Base-by-base conservation (phyloP, 1,284 basidiomycete species). In the Fomes fomentarius region DNA sequence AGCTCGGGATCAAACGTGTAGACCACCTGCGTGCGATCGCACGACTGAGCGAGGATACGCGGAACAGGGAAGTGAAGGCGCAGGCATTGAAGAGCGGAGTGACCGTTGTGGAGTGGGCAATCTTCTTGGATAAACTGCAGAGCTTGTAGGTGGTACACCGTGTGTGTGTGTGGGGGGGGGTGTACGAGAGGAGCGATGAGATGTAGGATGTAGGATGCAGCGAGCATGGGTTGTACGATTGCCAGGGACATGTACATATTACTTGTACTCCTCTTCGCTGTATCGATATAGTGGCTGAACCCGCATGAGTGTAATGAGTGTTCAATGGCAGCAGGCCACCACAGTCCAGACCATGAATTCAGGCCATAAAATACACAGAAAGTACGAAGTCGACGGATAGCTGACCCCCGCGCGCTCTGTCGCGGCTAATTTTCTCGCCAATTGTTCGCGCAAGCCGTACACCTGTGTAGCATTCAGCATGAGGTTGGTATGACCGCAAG, bases 51-150 rank as follows among this genome's bases (percentile, higher is more conserved):
- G 84, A 85, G 49, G 82, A 81, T 57, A 88, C 83, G 25, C 69
- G 87, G 57, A 80, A 89, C 66, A 69, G 79, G 52, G 85, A 89
- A 66, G 74, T 89, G 37, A 85, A 78, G 68, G 82, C 84, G 60
- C 82, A 83, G 61, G 87, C 85, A 48, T 64, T 89, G 69, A 80
- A 72, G 65, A 71, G 77, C 57, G 87, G 87, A 0, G 74, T 89
- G 46, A 87, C 85, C 1, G 76, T 87, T 3, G 73, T 89, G 67
- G 87, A 89, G 62, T 89, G 87, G 87, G 87, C 87, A n/a, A 86
- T 89, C 61, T 73, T 89, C 58, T 67, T 89, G 54, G 87, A 89
- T 67, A 81, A 71, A 56, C 57, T 74, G 56, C 67, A 69, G 56
- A 66, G 60, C 38, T 41, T 73, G 51, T 73, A 57, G 50, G n/a